These are phyloP conservation scores for Pseudevernia furfuracea DNA, from an alignment of 495 filamentous ascomycete species.

Conservation along the genomic window DNA sequence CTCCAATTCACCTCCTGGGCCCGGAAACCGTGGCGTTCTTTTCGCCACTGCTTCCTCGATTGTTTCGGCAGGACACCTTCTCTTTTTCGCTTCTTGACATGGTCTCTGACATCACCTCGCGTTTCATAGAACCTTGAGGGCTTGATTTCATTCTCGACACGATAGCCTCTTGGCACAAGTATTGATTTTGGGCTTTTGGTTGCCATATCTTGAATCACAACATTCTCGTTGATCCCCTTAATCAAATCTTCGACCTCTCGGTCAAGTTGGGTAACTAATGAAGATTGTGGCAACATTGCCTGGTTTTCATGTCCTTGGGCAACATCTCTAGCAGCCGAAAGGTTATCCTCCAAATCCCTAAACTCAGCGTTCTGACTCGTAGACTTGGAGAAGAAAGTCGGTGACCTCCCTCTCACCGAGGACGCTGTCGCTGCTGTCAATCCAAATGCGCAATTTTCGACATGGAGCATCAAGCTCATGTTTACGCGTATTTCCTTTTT, in stretches of 20 bases:
- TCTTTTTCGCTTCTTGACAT: constrained; percentile 24
- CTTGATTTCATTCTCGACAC: constrained; percentile 15
- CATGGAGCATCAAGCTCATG: not conserved
- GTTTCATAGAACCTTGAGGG: constrained; percentile 18
- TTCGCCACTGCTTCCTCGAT: not conserved
- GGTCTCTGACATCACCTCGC: constrained; percentile 13
- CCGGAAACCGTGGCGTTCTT: constrained; percentile 21
- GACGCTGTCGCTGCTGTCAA: not conserved
- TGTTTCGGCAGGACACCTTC: constrained; percentile 16
- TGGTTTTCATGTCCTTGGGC: not conserved
- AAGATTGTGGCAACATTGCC: not conserved
- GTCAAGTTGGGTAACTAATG: constrained; percentile 1
- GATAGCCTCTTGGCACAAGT: constrained; percentile 22
- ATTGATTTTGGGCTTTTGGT: constrained; percentile 15
- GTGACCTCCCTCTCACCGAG: not conserved
- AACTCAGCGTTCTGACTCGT: not conserved
- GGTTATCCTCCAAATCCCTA: not conserved
- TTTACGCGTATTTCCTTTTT: not conserved
- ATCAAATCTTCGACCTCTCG: constrained; percentile 21
- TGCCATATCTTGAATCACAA: constrained; percentile 18
- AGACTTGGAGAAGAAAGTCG: not conserved
- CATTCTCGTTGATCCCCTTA: constrained; percentile 14
- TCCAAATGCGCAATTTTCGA: not conserved
- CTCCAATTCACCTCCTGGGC: constrained; percentile 26
- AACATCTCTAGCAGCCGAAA: not conserved